Evolutionary conservation across 768 basidiomycete species (phyloP), one percentile per base, ranked within the genome.

Genomic region (Zangia roseola): DNA sequence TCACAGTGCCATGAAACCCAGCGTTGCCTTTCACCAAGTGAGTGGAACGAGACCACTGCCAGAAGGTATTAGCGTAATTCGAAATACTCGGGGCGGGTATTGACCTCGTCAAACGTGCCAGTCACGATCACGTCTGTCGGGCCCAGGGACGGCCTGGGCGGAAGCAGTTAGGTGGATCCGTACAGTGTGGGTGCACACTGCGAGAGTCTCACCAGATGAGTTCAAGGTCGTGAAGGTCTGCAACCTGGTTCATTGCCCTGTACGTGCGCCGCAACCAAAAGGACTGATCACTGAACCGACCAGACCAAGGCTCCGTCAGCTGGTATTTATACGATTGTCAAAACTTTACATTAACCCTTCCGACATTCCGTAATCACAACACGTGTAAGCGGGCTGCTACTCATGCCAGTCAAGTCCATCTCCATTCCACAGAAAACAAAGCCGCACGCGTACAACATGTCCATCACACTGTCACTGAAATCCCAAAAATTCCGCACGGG

Each of bases 31-130:
- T 83, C 21, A 70, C 68, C 51, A 89, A 79, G 49, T 67, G 75
- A 39, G 77, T 67, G 31, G 84, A 82, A 49, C 70, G 68, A 23
- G 81, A 73, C 86, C 86, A 88, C 86, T 86, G 5, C 16, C 14
- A 23, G 20, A 23, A 8, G 19, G 21, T 17, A 31, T 59, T 34
- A 62, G 56, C 21, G 19, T 24, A 14, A 24, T 31, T 28, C 16
- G 21, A 45, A 35, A 31, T 30, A 8, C 5, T 31, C 14, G 45
- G 47, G 48, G 39, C 21, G n/a, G 26, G 17, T 24, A 53, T 81
- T 55, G 62, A 88, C 88, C 68, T 85, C 70, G 74, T 91, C 88
- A 64, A 91, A 91, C 25, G 84, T 78, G 31, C 89, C 89, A 19
- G 86, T 88, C 48, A 84, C 79, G 60, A 88, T 76, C 53, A 89